Conservation (phyloP, 305 asterid genomes). For the Andrographis paniculata region DNA sequence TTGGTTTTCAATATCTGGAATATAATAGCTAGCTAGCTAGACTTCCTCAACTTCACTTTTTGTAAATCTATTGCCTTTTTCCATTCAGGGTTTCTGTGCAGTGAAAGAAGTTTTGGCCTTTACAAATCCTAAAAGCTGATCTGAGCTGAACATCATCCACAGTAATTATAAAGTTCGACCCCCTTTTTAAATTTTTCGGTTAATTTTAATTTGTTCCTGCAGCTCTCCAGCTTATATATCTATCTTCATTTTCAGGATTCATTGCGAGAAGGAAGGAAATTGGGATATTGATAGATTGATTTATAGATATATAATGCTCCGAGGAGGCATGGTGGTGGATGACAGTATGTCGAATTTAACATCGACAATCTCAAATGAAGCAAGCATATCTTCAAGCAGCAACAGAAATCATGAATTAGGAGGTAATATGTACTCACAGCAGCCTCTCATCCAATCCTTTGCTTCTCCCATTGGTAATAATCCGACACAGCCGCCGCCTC, state of each 20-base stretch:
- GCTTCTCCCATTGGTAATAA: background rate
- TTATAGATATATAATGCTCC: constrained; percentile 23
- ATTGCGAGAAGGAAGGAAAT: background rate
- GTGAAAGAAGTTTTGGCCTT: background rate
- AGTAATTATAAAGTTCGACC: too few species aligned
- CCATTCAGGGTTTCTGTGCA: constrained; percentile 32
- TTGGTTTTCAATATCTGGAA: constrained; percentile 29
- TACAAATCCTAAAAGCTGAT: constrained; percentile 17
- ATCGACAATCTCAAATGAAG: constrained; percentile 58
- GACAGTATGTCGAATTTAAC: constrained; percentile 69
- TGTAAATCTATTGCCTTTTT: constrained; percentile 17
- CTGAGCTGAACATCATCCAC: constrained; percentile 4
- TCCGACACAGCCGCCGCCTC: background rate
- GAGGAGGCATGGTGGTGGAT: constrained; percentile 38
- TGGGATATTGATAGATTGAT: background rate
- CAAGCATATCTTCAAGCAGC: constrained; percentile 46
- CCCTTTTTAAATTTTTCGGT: too few species aligned
- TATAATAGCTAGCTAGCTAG: constrained; percentile 23
- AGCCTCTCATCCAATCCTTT: background rate
- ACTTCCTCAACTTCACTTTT: constrained; percentile 32
- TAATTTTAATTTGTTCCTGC: too few species aligned
- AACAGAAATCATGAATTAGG: constrained; percentile 32
- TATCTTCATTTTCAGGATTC: too few species aligned
- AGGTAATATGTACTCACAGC: constrained; percentile 10
- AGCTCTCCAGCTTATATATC: background rate